Evolutionary conservation across 2,329 filamentous ascomycete species (phyloP).

Genomic region (Pseudocercospora musae): DNA sequence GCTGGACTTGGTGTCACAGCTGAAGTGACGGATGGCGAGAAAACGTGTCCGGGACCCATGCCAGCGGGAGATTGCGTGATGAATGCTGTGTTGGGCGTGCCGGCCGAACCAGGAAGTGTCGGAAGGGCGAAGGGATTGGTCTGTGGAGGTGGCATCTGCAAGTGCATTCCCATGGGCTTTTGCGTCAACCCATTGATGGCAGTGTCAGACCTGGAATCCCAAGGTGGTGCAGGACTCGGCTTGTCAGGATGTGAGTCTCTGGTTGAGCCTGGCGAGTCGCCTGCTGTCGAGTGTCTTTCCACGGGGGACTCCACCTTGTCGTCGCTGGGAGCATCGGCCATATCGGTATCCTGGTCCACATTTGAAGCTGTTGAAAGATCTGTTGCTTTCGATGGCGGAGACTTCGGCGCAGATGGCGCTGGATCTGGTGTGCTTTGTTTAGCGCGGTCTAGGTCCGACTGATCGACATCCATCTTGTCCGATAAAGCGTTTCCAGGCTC

Average conservation of each 20-base stretch:
- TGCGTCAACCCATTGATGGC: not conserved
- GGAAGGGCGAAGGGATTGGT: conserved; percentile 26
- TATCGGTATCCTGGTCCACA: conserved; percentile 18
- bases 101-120: conserved; percentile 22
- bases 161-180: conserved; percentile 30
- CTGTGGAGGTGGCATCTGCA: conserved; percentile 35
- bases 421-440: not conserved
- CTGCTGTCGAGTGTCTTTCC: not conserved
- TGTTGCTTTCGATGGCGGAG: conserved; percentile 2
- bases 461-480: conserved; percentile 25
- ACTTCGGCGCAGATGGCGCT: not conserved
- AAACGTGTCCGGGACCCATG: conserved; percentile 24
- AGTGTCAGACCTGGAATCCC: conserved; percentile 9
- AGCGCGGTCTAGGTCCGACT: not conserved
- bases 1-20: conserved; percentile 42
- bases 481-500: not conserved
- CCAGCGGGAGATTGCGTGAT: conserved; percentile 29
- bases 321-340: conserved; percentile 18
- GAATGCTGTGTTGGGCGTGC: conserved; percentile 8
- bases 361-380: not conserved
- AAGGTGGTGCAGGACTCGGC: conserved; percentile 13
- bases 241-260: not conserved
- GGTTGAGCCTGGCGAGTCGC: not conserved
- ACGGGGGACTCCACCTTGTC: conserved; percentile 6
- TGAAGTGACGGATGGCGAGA: conserved; percentile 40